Percentiles rank a stretch among this genome's conserved stretches.
These are phyloP conservation scores for Pythium sukuiense DNA, from an alignment of 352 stramenopile species.

Conservation along the genomic window DNA sequence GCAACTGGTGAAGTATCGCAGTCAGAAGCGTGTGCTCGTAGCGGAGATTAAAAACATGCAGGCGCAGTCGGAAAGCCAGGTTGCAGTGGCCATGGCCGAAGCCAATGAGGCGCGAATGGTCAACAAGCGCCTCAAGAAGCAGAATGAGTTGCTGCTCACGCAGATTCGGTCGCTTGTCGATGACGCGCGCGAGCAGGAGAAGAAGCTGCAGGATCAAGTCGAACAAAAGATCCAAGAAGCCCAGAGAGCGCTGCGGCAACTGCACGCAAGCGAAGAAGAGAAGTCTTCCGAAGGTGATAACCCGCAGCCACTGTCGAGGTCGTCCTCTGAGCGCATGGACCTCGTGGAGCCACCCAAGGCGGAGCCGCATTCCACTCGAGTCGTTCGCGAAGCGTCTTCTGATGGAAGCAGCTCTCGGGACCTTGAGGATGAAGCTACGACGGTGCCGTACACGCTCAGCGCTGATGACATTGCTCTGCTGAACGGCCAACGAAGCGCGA, in stretches of 20 bases:
- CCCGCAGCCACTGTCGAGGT: not conserved
- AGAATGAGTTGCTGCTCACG: conserved; percentile 79
- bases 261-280: conserved; percentile 16
- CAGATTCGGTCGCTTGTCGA: conserved; percentile 78
- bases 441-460: conserved; percentile 66
- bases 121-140: conserved; percentile 77
- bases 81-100: conserved; percentile 82
- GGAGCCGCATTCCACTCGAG: not conserved
- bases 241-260: conserved; percentile 24
- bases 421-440: conserved; percentile 21
- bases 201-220: conserved; percentile 39
- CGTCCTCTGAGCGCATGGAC: not conserved
- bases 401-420: conserved; percentile 5
- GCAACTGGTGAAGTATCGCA: conserved; percentile 73
- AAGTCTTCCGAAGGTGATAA: not conserved
- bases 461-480: conserved; percentile 71
- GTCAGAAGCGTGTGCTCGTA: conserved; percentile 75
- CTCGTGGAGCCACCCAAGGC: not conserved
- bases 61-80: conserved; percentile 69
- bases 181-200: conserved; percentile 50
- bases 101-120: conserved; percentile 86
- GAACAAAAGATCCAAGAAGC: conserved; percentile 22
- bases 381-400: not conserved
- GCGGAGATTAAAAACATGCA: conserved; percentile 81
- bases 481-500: conserved; percentile 44